Conservation (phyloP, 1,284 basidiomycete genomes). For the Cryptococcus neoformans region DNA sequence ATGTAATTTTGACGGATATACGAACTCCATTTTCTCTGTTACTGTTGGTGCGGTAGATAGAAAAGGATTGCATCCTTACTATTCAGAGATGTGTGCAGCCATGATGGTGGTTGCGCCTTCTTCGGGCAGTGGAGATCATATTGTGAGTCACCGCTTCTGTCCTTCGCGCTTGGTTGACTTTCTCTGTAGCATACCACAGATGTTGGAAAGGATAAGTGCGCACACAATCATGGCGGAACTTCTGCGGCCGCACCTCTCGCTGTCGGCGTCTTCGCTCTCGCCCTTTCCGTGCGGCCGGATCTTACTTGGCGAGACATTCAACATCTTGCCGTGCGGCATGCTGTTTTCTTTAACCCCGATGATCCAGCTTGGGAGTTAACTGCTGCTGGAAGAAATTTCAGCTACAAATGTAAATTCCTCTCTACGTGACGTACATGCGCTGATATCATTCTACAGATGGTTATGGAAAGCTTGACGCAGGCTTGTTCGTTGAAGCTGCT, state of each 20-base stretch:
- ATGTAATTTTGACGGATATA: constrained; percentile 99
- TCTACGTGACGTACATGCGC: not conserved
- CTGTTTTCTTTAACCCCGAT: constrained; percentile 74
- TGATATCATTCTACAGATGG: constrained; percentile 56
- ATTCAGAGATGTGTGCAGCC: constrained; percentile 95
- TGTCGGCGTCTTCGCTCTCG: constrained; percentile 84
- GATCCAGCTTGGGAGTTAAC: constrained; percentile 96
- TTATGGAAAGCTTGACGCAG: constrained; percentile 85
- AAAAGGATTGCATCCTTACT: constrained; percentile 90
- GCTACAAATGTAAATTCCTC: constrained; percentile 71
- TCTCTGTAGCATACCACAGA: constrained; percentile 85
- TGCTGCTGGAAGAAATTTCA: constrained; percentile 73
- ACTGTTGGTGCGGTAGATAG: constrained; percentile 93
- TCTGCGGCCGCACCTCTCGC: constrained; percentile 97
- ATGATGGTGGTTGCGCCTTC: constrained; percentile 96
- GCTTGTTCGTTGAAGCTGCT: constrained; percentile 75
- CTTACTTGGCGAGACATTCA: constrained; percentile 97
- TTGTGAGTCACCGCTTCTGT: constrained; percentile 58
- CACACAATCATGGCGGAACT: constrained; percentile 86
- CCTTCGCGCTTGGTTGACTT: not conserved
- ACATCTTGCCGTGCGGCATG: constrained; percentile 78
- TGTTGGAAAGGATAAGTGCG: constrained; percentile 78
- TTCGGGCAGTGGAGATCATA: constrained; percentile 90
- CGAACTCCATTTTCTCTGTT: constrained; percentile 94
- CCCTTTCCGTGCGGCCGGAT: constrained; percentile 78